Conservation (phyloP, 192 early-diverging fungal genomes). For the Podila epicladia region DNA sequence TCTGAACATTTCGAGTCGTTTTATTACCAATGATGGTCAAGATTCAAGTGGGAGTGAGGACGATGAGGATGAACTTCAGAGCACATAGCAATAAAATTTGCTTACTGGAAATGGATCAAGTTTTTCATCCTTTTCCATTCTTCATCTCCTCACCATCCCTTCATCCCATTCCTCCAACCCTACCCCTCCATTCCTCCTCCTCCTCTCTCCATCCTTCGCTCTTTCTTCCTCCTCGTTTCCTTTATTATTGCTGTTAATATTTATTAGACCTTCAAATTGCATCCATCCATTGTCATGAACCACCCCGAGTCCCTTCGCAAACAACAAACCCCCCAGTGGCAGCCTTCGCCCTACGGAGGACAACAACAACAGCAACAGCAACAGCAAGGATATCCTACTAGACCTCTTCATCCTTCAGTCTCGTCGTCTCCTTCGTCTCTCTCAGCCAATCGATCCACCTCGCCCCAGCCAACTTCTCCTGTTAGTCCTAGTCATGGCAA, state of each 20-base stretch:
- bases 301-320: slow-evolving; percentile 9
- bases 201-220: neutral
- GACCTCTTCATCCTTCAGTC: slow-evolving; percentile 29
- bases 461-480: slow-evolving; percentile 39
- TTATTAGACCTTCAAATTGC: neutral
- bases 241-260: neutral
- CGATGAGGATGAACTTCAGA: slow-evolving; percentile 1
- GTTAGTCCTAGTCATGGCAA: slow-evolving; percentile 6
- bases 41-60: neutral
- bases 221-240: neutral
- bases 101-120: neutral
- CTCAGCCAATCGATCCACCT: slow-evolving; percentile 28
- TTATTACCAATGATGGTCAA: slow-evolving; percentile 9
- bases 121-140: neutral
- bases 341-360: slow-evolving; percentile 6
- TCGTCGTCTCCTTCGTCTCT: slow-evolving; percentile 9
- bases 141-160: neutral
- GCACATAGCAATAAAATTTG: neutral
- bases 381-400: slow-evolving; percentile 21
- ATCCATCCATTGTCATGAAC: neutral
- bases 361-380: slow-evolving; percentile 17
- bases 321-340: slow-evolving; percentile 29
- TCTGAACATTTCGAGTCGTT: slow-evolving; percentile 7
- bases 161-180: neutral
- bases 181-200: neutral